Percentiles rank a stretch among this genome's conserved stretches.
Conservation (phyloP, 1,284 basidiomycete species). For the Erythrobasidium hasegawianum region DNA sequence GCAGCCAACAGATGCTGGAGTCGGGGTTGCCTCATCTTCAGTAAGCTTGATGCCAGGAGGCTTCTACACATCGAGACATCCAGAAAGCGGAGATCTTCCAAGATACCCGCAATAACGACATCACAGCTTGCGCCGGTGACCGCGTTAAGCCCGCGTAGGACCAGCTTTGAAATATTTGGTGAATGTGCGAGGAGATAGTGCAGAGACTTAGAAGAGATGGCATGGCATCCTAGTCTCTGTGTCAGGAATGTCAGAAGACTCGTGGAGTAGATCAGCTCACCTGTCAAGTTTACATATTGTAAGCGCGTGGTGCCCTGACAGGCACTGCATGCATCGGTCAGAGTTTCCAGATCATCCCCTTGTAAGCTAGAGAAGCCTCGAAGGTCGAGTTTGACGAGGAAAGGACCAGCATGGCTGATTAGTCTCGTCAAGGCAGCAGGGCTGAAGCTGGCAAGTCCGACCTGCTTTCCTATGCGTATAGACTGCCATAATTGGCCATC, state of each 20-base stretch:
- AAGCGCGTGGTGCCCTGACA: constrained; percentile 15
- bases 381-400: constrained; percentile 20
- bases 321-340: constrained; percentile 17
- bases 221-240: constrained; percentile 19
- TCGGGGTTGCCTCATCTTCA: constrained; percentile 12
- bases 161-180: neutral
- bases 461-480: constrained; percentile 3
- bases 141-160: constrained; percentile 13
- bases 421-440: constrained; percentile 14
- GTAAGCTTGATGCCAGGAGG: constrained; percentile 8
- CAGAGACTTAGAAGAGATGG: constrained; percentile 10
- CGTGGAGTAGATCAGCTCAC: constrained; percentile 1
- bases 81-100: neutral
- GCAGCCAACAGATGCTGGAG: constrained; percentile 13
- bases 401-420: constrained; percentile 12
- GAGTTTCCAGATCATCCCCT: constrained; percentile 14
- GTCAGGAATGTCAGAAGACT: neutral
- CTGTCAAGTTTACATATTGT: constrained; percentile 12
- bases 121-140: constrained; percentile 15
- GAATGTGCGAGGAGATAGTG: constrained; percentile 27
- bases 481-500: constrained; percentile 33
- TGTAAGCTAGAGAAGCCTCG: constrained; percentile 8
- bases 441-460: constrained; percentile 11
- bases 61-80: constrained; percentile 18
- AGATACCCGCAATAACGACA: constrained; percentile 3